phyloP scores from a whole-genome alignment of 1,139 yeast genomes.

The Spathaspora sp. region DNA sequence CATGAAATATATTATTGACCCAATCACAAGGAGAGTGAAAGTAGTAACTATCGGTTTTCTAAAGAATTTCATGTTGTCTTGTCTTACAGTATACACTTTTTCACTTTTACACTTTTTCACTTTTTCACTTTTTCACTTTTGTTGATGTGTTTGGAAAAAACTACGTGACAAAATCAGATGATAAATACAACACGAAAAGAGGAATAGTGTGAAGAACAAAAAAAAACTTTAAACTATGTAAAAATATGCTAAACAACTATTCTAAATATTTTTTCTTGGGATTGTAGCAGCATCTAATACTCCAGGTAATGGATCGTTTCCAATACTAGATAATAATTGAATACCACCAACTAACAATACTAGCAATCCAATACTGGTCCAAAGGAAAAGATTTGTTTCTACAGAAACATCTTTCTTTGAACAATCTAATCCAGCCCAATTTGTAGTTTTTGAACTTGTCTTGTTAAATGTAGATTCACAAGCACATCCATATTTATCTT shows the following conservation, averaged over 20 bases:
- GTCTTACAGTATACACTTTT: no score
- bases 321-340: conserved; percentile 52
- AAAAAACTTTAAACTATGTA: no score
- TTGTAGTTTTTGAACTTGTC: conserved; percentile 49
- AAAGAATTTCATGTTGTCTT: conserved; percentile 19
- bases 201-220: no score
- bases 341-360: conserved; percentile 52
- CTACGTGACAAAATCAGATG: not conserved
- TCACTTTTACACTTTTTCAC: no score
- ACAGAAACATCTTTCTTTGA: conserved; percentile 63
- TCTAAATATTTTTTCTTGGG: conserved; percentile 31
- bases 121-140: no score
- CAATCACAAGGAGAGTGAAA: conserved; percentile 22
- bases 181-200: not conserved
- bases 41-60: conserved; percentile 28
- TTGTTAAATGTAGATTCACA: conserved; percentile 54
- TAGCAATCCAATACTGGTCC: conserved; percentile 56
- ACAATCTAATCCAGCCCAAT: conserved; percentile 70
- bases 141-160: not conserved
- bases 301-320: conserved; percentile 65
- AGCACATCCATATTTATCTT: conserved; percentile 48
- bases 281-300: conserved; percentile 60
- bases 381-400: conserved; percentile 64
- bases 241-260: not conserved
- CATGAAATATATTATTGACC: conserved; percentile 29